A percentile compares a stretch with the other conserved stretches of the same genome.
phyloP scores from a whole-genome alignment of 352 stramenopile species.

The Phytophthora rubi region DNA sequence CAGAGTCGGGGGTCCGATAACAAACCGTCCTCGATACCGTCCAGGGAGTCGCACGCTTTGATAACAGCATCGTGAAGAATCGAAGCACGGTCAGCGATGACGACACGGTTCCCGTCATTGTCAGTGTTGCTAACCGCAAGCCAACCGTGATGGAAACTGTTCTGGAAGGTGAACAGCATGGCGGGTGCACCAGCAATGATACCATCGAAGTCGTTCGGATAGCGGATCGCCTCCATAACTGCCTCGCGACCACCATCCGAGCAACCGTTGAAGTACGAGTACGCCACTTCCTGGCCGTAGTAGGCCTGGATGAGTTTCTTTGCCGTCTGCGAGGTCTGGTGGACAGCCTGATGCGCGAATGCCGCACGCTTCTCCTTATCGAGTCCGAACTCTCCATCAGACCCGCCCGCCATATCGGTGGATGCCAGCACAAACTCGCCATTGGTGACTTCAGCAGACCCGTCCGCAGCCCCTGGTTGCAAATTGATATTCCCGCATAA shows the following conservation, averaged over 20 bases:
- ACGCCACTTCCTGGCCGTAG: conserved; percentile 44
- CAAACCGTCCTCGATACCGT: conserved; percentile 48
- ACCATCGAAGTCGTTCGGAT: conserved; percentile 49
- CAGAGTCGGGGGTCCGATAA: conserved; percentile 46
- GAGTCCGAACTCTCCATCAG: conserved; percentile 42
- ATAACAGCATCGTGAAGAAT: conserved; percentile 49
- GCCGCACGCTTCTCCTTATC: conserved; percentile 34
- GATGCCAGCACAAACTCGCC: conserved; percentile 40
- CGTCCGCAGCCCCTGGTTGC: conserved; percentile 31
- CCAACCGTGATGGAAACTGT: conserved; percentile 52
- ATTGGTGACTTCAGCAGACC: conserved; percentile 30
- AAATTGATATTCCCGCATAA: conserved; percentile 46
- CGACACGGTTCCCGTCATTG: conserved; percentile 29
- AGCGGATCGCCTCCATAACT: conserved; percentile 49
- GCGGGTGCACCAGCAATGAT: conserved; percentile 48
- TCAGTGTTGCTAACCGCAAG: conserved; percentile 42
- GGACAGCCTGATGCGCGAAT: conserved; percentile 50
- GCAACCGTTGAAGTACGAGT: conserved; percentile 57
- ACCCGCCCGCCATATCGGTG: conserved; percentile 44
- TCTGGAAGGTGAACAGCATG: conserved; percentile 53
- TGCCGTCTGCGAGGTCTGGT: conserved; percentile 41
- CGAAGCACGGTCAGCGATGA: conserved; percentile 36
- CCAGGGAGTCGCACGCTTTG: conserved; percentile 39
- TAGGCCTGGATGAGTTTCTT: conserved; percentile 51
- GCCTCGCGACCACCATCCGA: conserved; percentile 50